Percentiles rank a stretch among this genome's conserved stretches.
These are phyloP conservation scores for Monoraphidium neglectum DNA, from an alignment of 139 green algal genomes.

Conservation along the genomic window DNA sequence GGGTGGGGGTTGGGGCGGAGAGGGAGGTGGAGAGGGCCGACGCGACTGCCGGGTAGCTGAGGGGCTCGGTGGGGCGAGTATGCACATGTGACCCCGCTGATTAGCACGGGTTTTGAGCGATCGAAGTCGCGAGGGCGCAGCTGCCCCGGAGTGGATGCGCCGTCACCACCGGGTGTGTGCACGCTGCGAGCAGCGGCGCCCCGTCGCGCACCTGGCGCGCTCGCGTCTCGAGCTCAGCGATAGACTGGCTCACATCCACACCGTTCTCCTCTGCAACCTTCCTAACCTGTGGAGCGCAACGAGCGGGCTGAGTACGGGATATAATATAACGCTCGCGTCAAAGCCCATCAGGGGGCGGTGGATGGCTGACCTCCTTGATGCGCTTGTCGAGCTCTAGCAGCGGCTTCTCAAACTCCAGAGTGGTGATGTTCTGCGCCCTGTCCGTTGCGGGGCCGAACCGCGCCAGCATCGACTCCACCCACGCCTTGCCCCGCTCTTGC, in stretches of 20 bases:
- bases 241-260: conserved; percentile 86
- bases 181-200: too few species aligned
- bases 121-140: too few species aligned
- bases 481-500: conserved; percentile 36
- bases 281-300: conserved; percentile 68
- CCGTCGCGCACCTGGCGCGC: conserved; percentile 84
- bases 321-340: too few species aligned
- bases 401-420: conserved; percentile 96
- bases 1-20: too few species aligned
- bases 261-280: conserved; percentile 92
- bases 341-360: too few species aligned
- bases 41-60: too few species aligned
- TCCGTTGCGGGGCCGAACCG: conserved; percentile 83
- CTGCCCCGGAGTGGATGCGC: too few species aligned
- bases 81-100: too few species aligned
- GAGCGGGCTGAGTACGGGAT: neutral
- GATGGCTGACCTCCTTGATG: conserved; percentile 98
- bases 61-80: too few species aligned
- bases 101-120: too few species aligned
- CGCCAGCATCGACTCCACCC: conserved; percentile 63
- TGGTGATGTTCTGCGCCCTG: conserved; percentile 60
- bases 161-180: too few species aligned
- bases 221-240: conserved; percentile 84
- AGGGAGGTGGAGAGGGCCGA: too few species aligned
- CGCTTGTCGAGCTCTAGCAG: conserved; percentile 96